Conservation (phyloP, 2,329 filamentous ascomycete genomes). For the Alternaria sp. region DNA sequence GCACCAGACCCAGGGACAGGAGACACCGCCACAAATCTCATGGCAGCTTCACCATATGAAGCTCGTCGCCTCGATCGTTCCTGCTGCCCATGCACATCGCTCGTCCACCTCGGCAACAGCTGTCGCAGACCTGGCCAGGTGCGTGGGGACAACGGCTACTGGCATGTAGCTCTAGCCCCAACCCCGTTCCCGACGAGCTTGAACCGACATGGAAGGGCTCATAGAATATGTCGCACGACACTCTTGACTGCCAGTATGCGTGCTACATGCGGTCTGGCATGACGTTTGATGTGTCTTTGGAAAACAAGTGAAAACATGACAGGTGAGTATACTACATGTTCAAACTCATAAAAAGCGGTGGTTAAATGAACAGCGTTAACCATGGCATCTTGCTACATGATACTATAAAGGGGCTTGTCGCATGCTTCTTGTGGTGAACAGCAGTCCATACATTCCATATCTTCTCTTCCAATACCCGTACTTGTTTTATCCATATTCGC, state of each 20-base stretch:
- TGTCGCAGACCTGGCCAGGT: background rate
- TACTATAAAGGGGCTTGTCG: background rate
- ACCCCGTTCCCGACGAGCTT: slow-evolving; percentile 3
- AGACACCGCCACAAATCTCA: background rate
- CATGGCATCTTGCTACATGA: background rate
- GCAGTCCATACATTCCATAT: background rate
- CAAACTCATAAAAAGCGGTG: background rate
- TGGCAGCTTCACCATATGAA: background rate
- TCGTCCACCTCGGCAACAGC: background rate
- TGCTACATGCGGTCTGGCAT: slow-evolving; percentile 20
- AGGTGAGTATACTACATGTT: background rate
- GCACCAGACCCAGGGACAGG: background rate
- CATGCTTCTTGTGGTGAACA: background rate
- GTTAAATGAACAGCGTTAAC: background rate
- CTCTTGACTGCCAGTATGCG: slow-evolving; percentile 1
- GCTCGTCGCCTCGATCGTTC: background rate
- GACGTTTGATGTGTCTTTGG: slow-evolving; percentile 15
- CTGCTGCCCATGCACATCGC: slow-evolving; percentile 3
- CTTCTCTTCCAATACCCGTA: background rate
- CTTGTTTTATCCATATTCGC: background rate
- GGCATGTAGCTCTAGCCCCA: slow-evolving; percentile 15
- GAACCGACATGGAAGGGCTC: slow-evolving; percentile 8
- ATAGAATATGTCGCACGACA: slow-evolving; percentile 1
- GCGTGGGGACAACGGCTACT: slow-evolving; percentile 8
- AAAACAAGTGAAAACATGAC: slow-evolving; percentile 20